A percentile compares a stretch with the other conserved stretches of the same genome.
Conservation (phyloP, 495 filamentous ascomycete species). For the Tirmania nivea region DNA sequence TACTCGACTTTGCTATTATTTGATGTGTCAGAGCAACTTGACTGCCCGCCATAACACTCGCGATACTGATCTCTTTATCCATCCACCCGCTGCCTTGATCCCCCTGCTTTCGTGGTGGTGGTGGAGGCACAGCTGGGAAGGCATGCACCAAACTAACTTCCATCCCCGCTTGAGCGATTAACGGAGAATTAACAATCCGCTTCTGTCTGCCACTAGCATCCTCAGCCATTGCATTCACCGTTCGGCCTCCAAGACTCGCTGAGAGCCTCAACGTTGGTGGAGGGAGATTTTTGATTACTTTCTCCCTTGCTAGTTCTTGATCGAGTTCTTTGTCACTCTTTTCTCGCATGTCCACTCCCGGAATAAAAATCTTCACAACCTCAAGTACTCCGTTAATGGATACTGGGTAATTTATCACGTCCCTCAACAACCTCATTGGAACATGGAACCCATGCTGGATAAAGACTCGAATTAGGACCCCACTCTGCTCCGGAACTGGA, state of each 20-base stretch:
- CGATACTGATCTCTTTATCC: not conserved
- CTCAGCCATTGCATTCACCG: not conserved
- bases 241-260: slow-evolving; percentile 4
- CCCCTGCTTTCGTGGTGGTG: slow-evolving; percentile 1
- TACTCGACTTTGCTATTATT: slow-evolving; percentile 6
- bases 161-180: slow-evolving; percentile 6
- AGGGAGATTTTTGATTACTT: not conserved
- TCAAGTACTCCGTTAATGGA: not conserved
- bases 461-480: not conserved
- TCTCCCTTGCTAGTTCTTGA: not conserved
- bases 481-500: not conserved
- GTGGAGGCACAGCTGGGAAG: slow-evolving; percentile 9
- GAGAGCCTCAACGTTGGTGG: slow-evolving; percentile 3
- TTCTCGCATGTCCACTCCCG: not conserved
- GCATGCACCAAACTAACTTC: slow-evolving; percentile 5
- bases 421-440: slow-evolving; percentile 7
- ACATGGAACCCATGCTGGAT: slow-evolving; percentile 11
- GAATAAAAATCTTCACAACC: not conserved
- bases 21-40: slow-evolving; percentile 4
- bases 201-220: slow-evolving; percentile 1
- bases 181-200: not conserved
- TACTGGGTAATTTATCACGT: slow-evolving; percentile 7
- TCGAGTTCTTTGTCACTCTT: not conserved
- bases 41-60: slow-evolving; percentile 7
- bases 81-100: not conserved